Percentiles rank a stretch among this genome's conserved stretches.
Evolutionary conservation across 768 basidiomycete genomes (phyloP).

Genomic region (Dendrothele bispora): DNA sequence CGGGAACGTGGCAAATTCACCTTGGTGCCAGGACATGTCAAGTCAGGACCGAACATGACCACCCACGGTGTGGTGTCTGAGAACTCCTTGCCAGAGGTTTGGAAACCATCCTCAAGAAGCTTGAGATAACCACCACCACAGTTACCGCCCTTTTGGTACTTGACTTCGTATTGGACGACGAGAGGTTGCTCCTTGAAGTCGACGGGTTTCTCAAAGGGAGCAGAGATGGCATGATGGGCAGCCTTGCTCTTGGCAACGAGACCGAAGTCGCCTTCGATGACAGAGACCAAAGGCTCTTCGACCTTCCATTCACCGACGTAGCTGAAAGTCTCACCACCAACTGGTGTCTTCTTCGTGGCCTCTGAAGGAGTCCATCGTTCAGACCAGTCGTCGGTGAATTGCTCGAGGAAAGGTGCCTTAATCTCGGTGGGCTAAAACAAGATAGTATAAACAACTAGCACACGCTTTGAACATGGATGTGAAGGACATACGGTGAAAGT

Average conservation of each 20-base stretch:
- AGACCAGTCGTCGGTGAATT: slow-evolving; percentile 90
- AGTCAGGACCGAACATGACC: slow-evolving; percentile 97
- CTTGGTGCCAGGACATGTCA: slow-evolving; percentile 92
- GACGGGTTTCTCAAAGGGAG: slow-evolving; percentile 76
- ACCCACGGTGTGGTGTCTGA: slow-evolving; percentile 93
- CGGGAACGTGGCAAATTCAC: slow-evolving; percentile 34
- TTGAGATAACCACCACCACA: slow-evolving; percentile 99
- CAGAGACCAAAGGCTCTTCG: slow-evolving; percentile 77
- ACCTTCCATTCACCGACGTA: slow-evolving; percentile 98
- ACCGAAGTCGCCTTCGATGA: slow-evolving; percentile 84
- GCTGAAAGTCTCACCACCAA: slow-evolving; percentile 93
- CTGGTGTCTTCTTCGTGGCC: slow-evolving; percentile 97
- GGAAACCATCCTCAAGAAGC: slow-evolving; percentile 91
- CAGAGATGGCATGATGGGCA: slow-evolving; percentile 98
- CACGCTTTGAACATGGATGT: not conserved
- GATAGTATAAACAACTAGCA: slow-evolving; percentile 11
- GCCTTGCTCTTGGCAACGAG: slow-evolving; percentile 97
- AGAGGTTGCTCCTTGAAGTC: slow-evolving; percentile 83
- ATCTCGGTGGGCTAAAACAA: slow-evolving; percentile 64
- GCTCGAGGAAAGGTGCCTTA: slow-evolving; percentile 91
- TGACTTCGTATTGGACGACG: slow-evolving; percentile 98
- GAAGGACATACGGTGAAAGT: slow-evolving; percentile 59
- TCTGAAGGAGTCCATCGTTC: slow-evolving; percentile 95
- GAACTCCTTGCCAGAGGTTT: slow-evolving; percentile 90
- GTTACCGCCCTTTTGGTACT: slow-evolving; percentile 98